A percentile compares a stretch with the other conserved stretches of the same genome.
Evolutionary conservation across 192 early-diverging fungal species (phyloP).

Genomic region (Coemansia sp.): DNA sequence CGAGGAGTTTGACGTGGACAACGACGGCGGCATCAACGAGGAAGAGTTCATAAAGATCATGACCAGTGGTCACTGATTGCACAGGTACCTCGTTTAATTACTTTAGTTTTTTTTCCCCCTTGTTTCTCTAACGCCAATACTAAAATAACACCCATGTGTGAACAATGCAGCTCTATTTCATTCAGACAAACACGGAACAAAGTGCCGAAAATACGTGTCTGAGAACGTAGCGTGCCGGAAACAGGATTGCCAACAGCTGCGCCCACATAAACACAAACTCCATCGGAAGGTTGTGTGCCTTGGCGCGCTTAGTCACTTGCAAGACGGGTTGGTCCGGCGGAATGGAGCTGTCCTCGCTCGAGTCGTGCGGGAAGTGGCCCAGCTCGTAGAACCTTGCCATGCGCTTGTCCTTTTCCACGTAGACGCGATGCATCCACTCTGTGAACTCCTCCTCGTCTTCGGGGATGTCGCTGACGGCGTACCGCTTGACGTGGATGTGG

Average conservation of each 20-base stretch:
- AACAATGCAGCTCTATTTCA: neutral
- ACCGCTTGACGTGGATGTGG: slow-evolving; percentile 78
- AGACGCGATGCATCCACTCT: slow-evolving; percentile 74
- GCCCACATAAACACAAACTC: slow-evolving; percentile 48
- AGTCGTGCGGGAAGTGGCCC: slow-evolving; percentile 64
- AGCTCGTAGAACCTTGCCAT: slow-evolving; percentile 77
- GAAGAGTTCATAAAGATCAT: slow-evolving; percentile 83
- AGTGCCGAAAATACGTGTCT: slow-evolving; percentile 9
- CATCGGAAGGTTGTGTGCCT: slow-evolving; percentile 12
- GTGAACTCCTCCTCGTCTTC: slow-evolving; percentile 68
- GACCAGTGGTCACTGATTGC: slow-evolving; percentile 56
- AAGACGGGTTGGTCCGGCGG: slow-evolving; percentile 31
- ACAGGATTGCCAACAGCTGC: slow-evolving; percentile 41
- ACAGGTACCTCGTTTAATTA: neutral
- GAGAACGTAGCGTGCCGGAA: slow-evolving; percentile 29
- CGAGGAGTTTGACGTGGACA: slow-evolving; percentile 84
- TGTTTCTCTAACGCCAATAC: neutral
- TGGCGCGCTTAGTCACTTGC: slow-evolving; percentile 17
- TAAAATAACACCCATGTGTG: neutral
- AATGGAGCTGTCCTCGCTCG: slow-evolving; percentile 38
- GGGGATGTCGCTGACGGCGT: slow-evolving; percentile 64
- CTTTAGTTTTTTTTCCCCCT: neutral
- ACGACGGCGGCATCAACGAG: slow-evolving; percentile 81
- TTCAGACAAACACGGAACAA: neutral
- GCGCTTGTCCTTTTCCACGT: slow-evolving; percentile 80